These are phyloP conservation scores for Claviceps maximensis DNA, from an alignment of 2,329 filamentous ascomycete genomes.

Conservation along the genomic window DNA sequence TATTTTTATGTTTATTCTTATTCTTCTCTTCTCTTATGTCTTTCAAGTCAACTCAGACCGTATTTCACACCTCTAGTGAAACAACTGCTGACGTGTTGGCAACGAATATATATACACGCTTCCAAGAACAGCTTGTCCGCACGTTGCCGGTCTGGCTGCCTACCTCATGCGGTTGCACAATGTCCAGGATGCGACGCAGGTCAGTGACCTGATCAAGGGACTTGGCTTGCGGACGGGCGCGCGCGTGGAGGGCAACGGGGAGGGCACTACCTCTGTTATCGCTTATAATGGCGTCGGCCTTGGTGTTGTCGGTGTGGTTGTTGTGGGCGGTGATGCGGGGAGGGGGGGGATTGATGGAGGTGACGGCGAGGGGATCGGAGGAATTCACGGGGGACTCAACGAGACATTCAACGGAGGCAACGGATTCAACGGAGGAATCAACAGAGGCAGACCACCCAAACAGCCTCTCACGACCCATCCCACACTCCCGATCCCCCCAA, in stretches of 20 bases:
- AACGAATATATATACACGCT: no score
- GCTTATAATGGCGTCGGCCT: conserved; percentile 38
- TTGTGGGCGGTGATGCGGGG: neutral
- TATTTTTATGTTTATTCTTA: neutral
- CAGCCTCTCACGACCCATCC: neutral
- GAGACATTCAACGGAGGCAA: neutral
- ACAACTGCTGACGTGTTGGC: neutral
- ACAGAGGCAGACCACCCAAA: neutral
- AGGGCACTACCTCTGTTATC: conserved; percentile 36
- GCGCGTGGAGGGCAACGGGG: conserved; percentile 26
- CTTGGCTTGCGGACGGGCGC: conserved; percentile 36
- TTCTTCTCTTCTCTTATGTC: no score
- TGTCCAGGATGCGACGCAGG: conserved; percentile 24
- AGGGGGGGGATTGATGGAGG: conserved; percentile 4
- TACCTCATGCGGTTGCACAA: conserved; percentile 49
- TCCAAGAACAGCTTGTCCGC: conserved; percentile 39
- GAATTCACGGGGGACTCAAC: neutral
- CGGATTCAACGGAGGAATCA: neutral
- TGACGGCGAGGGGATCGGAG: neutral
- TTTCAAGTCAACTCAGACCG: no score
- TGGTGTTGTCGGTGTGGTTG: no score
- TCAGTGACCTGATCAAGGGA: conserved; percentile 36
- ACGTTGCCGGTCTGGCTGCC: conserved; percentile 53
- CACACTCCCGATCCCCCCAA: no score
- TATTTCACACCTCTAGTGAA: no score